Evolutionary conservation across 495 filamentous ascomycete genomes (phyloP).

Genomic region (Aspergillus indologenus): DNA sequence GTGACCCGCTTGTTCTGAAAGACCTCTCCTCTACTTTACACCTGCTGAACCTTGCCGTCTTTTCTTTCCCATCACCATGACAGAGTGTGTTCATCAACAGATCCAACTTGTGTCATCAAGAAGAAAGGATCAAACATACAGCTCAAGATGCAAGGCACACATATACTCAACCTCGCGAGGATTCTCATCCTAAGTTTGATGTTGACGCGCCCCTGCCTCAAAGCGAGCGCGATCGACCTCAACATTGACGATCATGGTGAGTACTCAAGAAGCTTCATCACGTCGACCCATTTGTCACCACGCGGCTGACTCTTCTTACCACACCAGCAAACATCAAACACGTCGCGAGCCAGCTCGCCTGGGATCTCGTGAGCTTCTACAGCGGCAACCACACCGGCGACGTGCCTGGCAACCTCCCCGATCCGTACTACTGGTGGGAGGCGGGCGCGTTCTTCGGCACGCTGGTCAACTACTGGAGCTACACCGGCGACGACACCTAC

Average conservation of each 20-base stretch:
- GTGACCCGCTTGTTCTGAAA: neutral
- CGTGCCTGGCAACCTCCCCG: slow-evolving; percentile 63
- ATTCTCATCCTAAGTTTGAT: neutral
- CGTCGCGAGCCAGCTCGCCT: slow-evolving; percentile 37
- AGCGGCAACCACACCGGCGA: slow-evolving; percentile 65
- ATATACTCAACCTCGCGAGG: neutral
- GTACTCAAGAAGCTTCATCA: neutral
- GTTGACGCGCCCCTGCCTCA: slow-evolving; percentile 1
- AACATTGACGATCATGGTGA: slow-evolving; percentile 1
- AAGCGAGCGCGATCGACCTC: neutral
- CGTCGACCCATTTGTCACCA: neutral
- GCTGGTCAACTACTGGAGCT: slow-evolving; percentile 74
- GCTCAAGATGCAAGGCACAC: neutral
- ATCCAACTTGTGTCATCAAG: neutral
- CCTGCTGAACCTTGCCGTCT: neutral
- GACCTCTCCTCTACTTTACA: neutral
- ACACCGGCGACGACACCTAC: slow-evolving; percentile 69
- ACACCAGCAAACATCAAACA: slow-evolving; percentile 30
- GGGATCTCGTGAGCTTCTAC: slow-evolving; percentile 54
- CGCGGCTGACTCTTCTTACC: neutral
- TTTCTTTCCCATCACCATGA: neutral
- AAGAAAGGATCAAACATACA: neutral
- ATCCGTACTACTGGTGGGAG: slow-evolving; percentile 79
- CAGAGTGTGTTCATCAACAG: neutral
- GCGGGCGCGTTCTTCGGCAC: slow-evolving; percentile 67